Conservation (phyloP, 1,139 yeast species). For the Torulaspora pretoriensis region DNA sequence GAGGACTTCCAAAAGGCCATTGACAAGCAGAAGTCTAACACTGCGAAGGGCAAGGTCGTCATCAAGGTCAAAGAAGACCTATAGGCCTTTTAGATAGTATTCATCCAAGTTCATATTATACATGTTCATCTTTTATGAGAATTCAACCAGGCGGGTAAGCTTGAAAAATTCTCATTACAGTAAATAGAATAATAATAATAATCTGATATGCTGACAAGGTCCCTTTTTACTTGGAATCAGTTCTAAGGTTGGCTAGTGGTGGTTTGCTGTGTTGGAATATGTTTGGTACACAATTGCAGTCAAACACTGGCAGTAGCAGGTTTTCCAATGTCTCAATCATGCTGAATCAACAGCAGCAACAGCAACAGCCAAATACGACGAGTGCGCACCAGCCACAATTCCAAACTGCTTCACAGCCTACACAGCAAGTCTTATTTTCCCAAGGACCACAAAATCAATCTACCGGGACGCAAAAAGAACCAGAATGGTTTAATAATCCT, state of each 20-base stretch:
- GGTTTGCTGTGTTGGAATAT: slow-evolving; percentile 6
- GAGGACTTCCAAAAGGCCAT: slow-evolving; percentile 49
- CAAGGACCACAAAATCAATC: slow-evolving; percentile 21
- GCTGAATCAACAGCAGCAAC: slow-evolving; percentile 23
- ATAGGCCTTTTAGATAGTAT: neutral
- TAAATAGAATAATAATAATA: neutral
- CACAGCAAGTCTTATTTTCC: slow-evolving; percentile 18
- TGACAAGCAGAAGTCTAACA: slow-evolving; percentile 44
- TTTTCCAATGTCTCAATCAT: slow-evolving; percentile 23
- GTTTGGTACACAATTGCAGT: slow-evolving; percentile 24
- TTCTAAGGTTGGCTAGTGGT: neutral
- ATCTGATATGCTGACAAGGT: neutral
- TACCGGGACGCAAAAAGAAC: slow-evolving; percentile 29
- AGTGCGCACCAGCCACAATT: slow-evolving; percentile 13
- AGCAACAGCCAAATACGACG: slow-evolving; percentile 16
- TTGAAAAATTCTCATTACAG: slow-evolving; percentile 2
- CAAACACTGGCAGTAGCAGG: slow-evolving; percentile 12
- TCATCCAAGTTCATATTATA: neutral
- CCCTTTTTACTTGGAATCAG: neutral
- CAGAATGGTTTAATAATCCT: slow-evolving; percentile 53
- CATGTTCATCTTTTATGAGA: neutral
- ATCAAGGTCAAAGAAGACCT: slow-evolving; percentile 23
- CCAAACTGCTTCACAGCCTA: slow-evolving; percentile 20
- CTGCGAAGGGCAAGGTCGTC: slow-evolving; percentile 62
- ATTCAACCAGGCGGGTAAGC: neutral